Evolutionary conservation across 148 eudicot species (phyloP), one percentile per base, ranked within the genome.

Genomic region (Agrostemma githago): DNA sequence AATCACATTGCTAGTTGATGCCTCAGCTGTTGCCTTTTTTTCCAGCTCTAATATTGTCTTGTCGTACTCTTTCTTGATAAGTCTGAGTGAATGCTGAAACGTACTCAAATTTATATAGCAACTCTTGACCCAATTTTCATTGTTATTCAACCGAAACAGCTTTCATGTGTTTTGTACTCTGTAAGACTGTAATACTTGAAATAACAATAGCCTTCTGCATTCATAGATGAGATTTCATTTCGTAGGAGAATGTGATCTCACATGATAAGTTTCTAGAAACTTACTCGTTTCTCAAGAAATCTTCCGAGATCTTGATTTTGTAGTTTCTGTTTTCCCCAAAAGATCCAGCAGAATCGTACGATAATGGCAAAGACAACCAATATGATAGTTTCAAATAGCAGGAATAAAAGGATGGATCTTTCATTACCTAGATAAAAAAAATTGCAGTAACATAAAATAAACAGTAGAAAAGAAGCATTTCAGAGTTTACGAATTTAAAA

Each of bases 201-300:
- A 26, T 26, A 26, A 26, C 34, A 26, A 26, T 26, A 26, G 34
- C 34, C 34, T 26, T 26, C 34, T 26, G 34, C 34, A 26, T 26
- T 26, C 34, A 26, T 26, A 26, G 34, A 26, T 26, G 34, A 26
- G 34, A 26, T 26, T 26, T 26, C 34, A 26, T 26, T 26, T 26
- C 34, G 34, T 26, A 26, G 34, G 34, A 26, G 34, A 26, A 26
- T 26, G 34, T 26, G 34, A 26, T 26, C 34, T 26, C 34, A 26
- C 34, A 26, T 26, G 34, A 26, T 26, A 26, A 51, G 56, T 51
- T 7, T 51, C 4, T 51, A 15, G 16, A 61, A 54, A 72, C 97
- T 83, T 84, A 92, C 99, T 81, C 97, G 85, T 77, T 90, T 95
- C 72, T 95, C 94, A 6, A 95, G 85, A 80, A 95, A 92, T 76